Conservation (phyloP, 805 yeast genomes). For the Candida maltosa region DNA sequence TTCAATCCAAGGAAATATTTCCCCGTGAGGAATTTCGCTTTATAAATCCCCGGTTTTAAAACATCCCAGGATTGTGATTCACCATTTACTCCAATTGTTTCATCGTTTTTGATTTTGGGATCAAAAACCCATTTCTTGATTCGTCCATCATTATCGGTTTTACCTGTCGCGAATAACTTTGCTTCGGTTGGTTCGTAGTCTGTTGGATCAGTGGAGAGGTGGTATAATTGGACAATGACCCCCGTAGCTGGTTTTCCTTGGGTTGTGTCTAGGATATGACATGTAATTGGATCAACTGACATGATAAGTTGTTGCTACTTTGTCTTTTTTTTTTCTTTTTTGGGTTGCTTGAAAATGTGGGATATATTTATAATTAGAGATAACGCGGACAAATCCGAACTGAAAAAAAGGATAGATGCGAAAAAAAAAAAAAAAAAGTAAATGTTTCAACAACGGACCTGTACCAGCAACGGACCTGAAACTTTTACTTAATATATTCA, state of each 20-base stretch:
- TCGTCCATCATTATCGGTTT: conserved; percentile 81
- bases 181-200: conserved; percentile 18
- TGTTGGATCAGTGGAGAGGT: conserved; percentile 20
- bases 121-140: conserved; percentile 61
- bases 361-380: no score
- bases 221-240: conserved; percentile 68
- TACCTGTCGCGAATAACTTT: conserved; percentile 60
- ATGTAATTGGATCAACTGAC: conserved; percentile 53
- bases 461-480: no score
- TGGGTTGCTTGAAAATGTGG: no score
- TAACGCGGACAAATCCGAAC: no score
- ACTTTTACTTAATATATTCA: no score
- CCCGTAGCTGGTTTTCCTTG: conserved; percentile 75
- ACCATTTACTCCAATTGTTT: background rate
- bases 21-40: conserved; percentile 73
- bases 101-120: conserved; percentile 21
- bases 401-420: no score
- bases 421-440: no score
- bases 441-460: no score
- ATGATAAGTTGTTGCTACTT: conserved; percentile 3
- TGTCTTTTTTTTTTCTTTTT: no score
- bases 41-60: conserved; percentile 63
- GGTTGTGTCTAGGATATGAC: conserved; percentile 86
- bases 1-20: conserved; percentile 48
- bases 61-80: conserved; percentile 23